A percentile compares a stretch with the other conserved stretches of the same genome.
Conservation (phyloP, 129 eudicot species). For the Flaveria trinervia region DNA sequence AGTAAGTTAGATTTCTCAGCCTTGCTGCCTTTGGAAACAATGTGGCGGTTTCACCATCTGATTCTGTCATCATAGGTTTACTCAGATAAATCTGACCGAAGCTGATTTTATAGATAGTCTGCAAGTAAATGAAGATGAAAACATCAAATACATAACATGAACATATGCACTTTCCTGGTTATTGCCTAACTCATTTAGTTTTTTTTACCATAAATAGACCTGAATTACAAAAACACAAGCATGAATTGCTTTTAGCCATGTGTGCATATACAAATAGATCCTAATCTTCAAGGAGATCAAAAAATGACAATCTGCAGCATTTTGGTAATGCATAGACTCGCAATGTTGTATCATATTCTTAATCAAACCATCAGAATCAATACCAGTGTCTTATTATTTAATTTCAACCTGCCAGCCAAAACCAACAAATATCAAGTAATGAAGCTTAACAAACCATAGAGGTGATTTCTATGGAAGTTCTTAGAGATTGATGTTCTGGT, state of each 20-base stretch:
- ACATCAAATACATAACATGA: constrained; percentile 13
- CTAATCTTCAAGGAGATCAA: background rate
- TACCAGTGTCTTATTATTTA: background rate
- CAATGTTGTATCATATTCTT: background rate
- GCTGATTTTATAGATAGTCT: constrained; percentile 49
- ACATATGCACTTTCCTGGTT: background rate
- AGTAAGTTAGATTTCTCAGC: constrained; percentile 66
- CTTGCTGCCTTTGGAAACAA: constrained; percentile 70
- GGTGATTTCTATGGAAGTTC: too few relatives aligned
- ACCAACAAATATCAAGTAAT: background rate
- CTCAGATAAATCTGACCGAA: constrained; percentile 69
- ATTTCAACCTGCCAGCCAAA: background rate
- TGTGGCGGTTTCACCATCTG: constrained; percentile 72
- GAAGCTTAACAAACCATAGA: background rate
- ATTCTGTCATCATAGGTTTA: constrained; percentile 80
- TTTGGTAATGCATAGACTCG: background rate
- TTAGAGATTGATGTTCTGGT: background rate
- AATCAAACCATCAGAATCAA: background rate
- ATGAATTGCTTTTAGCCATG: background rate
- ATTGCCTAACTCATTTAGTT: background rate
- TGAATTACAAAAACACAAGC: background rate
- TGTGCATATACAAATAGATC: background rate
- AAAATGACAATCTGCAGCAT: background rate
- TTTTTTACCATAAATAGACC: background rate
- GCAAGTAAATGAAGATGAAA: constrained; percentile 16